Conservation (phyloP, 441 rosid genomes). For the Corymbia citriodora region DNA sequence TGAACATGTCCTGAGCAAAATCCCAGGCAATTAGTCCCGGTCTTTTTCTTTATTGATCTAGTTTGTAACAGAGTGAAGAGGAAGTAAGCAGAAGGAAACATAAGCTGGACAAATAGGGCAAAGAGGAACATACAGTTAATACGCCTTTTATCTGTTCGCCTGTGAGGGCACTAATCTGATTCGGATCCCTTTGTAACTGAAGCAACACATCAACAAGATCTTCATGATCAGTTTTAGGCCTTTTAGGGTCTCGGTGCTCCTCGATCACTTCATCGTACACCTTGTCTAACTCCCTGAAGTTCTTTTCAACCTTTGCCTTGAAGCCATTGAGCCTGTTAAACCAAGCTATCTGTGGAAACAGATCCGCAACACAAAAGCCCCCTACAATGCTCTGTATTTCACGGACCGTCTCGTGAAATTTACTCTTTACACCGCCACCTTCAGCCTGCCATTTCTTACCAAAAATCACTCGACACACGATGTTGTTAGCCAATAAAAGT, state of each 20-base stretch:
- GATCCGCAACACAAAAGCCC: constrained; percentile 1
- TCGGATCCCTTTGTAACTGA: not conserved
- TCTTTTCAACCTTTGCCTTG: not conserved
- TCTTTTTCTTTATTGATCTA: not conserved
- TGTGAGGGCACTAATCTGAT: not conserved
- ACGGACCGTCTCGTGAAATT: not conserved
- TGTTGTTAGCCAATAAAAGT: not conserved
- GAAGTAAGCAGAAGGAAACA: not conserved
- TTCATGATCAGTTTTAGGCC: not conserved
- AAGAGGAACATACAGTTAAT: not conserved
- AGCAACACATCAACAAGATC: constrained; percentile 1
- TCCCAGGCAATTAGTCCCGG: not conserved
- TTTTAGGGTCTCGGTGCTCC: not conserved
- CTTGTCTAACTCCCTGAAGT: not conserved
- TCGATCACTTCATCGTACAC: not conserved
- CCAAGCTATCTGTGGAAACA: not conserved
- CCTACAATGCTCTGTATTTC: not conserved
- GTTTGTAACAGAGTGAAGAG: not conserved
- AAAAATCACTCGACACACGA: not conserved
- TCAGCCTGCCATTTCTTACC: not conserved
- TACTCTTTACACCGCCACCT: not conserved
- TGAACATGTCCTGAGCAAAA: not conserved
- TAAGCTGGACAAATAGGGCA: not conserved
- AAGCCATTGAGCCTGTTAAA: not conserved
- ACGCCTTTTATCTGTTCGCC: not conserved